Percentiles rank a stretch among this genome's conserved stretches.
These are phyloP conservation scores for Drosera spatulata DNA, from an alignment of 179 eudicot species.

Conservation along the genomic window DNA sequence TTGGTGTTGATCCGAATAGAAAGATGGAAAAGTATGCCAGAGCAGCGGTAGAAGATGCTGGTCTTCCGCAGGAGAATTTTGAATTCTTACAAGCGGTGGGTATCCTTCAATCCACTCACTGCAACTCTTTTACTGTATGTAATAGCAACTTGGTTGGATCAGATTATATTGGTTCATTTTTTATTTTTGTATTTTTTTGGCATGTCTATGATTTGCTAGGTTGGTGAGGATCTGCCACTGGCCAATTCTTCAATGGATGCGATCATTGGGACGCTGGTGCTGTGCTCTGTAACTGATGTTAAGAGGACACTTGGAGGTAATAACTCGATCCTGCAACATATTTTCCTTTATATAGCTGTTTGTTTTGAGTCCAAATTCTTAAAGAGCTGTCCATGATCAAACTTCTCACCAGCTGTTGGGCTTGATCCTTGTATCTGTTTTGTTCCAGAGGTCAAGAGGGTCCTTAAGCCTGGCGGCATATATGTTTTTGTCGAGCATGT, in stretches of 20 bases:
- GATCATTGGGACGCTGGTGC: slow-evolving; percentile 87
- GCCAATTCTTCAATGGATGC: slow-evolving; percentile 80
- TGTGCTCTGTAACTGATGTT: slow-evolving; percentile 84
- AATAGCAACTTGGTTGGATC: no score
- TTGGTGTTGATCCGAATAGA: slow-evolving; percentile 67
- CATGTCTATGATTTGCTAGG: slow-evolving; percentile 26
- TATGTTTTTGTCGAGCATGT: slow-evolving; percentile 93
- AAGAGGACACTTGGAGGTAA: slow-evolving; percentile 57
- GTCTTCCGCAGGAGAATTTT: slow-evolving; percentile 41
- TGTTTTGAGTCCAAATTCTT: not conserved
- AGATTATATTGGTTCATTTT: not conserved
- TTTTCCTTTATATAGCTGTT: not conserved
- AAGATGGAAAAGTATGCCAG: slow-evolving; percentile 91
- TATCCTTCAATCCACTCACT: slow-evolving; percentile 2
- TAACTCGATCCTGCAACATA: not conserved
- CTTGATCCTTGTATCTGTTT: not conserved
- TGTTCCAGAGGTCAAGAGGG: slow-evolving; percentile 73
- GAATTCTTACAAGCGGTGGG: slow-evolving; percentile 65
- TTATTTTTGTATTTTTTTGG: not conserved
- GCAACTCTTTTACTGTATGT: no score
- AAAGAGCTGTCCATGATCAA: not conserved
- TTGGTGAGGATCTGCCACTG: slow-evolving; percentile 82
- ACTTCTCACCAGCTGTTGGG: not conserved
- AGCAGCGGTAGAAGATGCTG: slow-evolving; percentile 53
- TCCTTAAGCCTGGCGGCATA: slow-evolving; percentile 81